These are phyloP conservation scores for Diaporthe eres DNA, from an alignment of 2,329 filamentous ascomycete species.

Conservation along the genomic window DNA sequence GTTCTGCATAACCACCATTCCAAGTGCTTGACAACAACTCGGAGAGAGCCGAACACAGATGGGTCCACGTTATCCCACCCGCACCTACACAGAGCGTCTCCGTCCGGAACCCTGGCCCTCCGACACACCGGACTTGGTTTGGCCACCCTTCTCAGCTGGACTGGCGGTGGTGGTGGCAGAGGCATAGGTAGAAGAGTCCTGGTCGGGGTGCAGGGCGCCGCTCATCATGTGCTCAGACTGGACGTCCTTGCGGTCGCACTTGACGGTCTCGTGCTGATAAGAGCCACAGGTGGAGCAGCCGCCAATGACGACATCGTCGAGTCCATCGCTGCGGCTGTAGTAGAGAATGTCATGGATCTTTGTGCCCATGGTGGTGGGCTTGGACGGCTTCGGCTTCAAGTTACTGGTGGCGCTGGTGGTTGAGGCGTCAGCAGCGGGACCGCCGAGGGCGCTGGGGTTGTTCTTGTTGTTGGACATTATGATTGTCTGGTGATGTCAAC, in stretches of 20 bases:
- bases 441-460: not conserved
- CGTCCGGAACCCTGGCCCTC: not conserved
- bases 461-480: constrained; percentile 1
- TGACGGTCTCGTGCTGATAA: not conserved
- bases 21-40: not conserved
- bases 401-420: not conserved
- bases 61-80: not conserved
- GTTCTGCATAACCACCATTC: no score
- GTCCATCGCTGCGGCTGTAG: not conserved
- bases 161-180: not conserved
- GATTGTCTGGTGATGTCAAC: no score
- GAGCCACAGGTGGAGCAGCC: constrained; percentile 27
- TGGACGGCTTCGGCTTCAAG: not conserved
- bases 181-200: not conserved
- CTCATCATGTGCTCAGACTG: not conserved
- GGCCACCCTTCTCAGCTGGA: not conserved
- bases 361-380: not conserved
- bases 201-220: not conserved
- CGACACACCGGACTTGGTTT: no score
- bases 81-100: not conserved
- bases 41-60: not conserved
- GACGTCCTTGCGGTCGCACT: not conserved
- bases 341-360: not conserved
- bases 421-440: not conserved
- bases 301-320: not conserved